A percentile compares a stretch with the other conserved stretches of the same genome.
Evolutionary conservation across 768 basidiomycete species (phyloP).

Genomic region (Kwoniella sp.): DNA sequence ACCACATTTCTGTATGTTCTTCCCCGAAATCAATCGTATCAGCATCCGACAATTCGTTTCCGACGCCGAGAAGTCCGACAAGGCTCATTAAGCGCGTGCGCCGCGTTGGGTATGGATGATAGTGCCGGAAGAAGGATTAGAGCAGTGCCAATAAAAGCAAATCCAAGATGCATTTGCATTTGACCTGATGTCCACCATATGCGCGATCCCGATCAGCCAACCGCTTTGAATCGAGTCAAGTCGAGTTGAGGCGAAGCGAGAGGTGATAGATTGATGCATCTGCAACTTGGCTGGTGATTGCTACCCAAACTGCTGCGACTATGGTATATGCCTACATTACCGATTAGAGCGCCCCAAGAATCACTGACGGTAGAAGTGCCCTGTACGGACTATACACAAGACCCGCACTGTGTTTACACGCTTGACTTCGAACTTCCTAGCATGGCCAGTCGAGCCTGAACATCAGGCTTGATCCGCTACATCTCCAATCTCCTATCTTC

Average conservation of each 20-base stretch:
- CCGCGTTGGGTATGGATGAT: neutral
- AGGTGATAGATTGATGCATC: slow-evolving; percentile 22
- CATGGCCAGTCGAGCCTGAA: no score
- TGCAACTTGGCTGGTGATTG: no score
- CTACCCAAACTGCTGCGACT: no score
- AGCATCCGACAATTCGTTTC: slow-evolving; percentile 56
- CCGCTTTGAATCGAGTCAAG: no score
- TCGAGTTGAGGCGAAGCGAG: neutral
- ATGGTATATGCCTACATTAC: neutral
- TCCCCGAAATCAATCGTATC: neutral
- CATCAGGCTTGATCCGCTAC: no score
- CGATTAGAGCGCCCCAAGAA: neutral
- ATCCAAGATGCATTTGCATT: neutral
- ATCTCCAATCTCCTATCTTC: neutral
- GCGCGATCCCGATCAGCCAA: no score
- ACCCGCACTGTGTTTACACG: no score
- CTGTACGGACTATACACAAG: neutral
- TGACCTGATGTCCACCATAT: neutral
- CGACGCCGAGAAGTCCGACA: slow-evolving; percentile 53
- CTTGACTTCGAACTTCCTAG: no score
- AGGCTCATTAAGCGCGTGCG: slow-evolving; percentile 19
- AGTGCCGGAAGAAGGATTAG: neutral
- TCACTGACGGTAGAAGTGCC: no score
- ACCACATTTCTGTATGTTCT: neutral
- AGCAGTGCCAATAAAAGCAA: no score